phyloP scores from a whole-genome alignment of 805 yeast species.

The Wickerhamomyces alni region DNA sequence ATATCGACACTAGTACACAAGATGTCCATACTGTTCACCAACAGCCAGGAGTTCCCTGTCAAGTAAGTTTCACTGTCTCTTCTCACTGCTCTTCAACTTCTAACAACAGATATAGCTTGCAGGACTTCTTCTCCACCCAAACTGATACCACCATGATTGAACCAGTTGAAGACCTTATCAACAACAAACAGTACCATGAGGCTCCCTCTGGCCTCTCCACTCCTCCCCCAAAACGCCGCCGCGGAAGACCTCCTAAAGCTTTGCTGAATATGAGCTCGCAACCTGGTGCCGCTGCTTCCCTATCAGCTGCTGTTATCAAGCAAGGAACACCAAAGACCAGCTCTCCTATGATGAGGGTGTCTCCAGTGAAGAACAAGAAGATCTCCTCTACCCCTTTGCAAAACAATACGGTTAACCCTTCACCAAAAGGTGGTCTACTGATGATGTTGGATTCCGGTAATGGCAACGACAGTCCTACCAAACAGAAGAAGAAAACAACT shows the following conservation, averaged over 20 bases:
- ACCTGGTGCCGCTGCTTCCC: constrained; percentile 19
- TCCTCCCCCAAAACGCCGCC: constrained; percentile 23
- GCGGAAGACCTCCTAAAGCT: constrained; percentile 24
- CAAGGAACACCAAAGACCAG: constrained; percentile 24
- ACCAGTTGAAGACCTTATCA: no score
- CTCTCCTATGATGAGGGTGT: constrained; percentile 24
- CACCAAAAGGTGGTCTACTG: constrained; percentile 23
- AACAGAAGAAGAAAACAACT: background rate
- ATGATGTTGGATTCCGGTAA: constrained; percentile 11
- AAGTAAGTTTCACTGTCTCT: background rate
- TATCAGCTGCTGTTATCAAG: constrained; percentile 23
- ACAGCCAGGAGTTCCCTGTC: background rate
- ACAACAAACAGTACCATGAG: background rate
- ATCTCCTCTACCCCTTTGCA: constrained; percentile 13
- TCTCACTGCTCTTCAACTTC: no score
- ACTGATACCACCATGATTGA: no score
- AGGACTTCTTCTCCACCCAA: no score
- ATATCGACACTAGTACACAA: no score
- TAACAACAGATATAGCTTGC: no score
- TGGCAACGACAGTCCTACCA: background rate
- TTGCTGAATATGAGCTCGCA: constrained; percentile 1
- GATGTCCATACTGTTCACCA: background rate
- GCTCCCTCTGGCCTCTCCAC: constrained; percentile 2
- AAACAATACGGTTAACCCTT: constrained; percentile 10
- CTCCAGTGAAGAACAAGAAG: constrained; percentile 11